Evolutionary conservation across 495 filamentous ascomycete species (phyloP).

Genomic region (Parathielavia appendiculata): DNA sequence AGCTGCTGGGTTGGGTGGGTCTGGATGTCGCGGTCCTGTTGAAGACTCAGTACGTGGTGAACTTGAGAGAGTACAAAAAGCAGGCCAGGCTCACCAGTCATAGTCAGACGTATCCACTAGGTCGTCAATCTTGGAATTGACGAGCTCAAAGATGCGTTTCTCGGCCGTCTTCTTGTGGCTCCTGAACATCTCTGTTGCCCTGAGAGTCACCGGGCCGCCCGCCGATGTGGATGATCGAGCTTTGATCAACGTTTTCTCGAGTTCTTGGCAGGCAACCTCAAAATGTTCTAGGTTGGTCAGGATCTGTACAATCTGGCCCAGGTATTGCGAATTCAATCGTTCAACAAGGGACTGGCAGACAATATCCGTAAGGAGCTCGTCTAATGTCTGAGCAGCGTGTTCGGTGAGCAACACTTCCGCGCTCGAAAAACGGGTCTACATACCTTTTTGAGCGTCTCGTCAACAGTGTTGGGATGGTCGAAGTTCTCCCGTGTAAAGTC

Average conservation of each 20-base stretch:
- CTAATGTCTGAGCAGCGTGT: slow-evolving; percentile 50
- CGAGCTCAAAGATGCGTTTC: slow-evolving; percentile 95
- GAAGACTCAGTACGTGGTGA: neutral
- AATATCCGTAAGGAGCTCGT: slow-evolving; percentile 82
- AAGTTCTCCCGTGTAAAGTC: slow-evolving; percentile 94
- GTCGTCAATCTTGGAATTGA: slow-evolving; percentile 98
- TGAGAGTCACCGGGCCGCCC: slow-evolving; percentile 65
- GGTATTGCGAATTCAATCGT: slow-evolving; percentile 81
- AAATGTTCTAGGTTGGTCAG: slow-evolving; percentile 97
- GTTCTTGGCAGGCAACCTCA: slow-evolving; percentile 80
- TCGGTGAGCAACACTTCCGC: slow-evolving; percentile 3
- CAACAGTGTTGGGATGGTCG: slow-evolving; percentile 76
- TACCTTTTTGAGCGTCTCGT: slow-evolving; percentile 78
- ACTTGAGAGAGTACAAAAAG: neutral
- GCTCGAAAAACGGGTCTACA: neutral
- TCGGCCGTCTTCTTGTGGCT: slow-evolving; percentile 92
- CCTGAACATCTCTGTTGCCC: slow-evolving; percentile 78
- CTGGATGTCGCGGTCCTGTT: slow-evolving; percentile 56
- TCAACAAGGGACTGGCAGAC: slow-evolving; percentile 89
- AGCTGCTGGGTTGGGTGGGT: slow-evolving; percentile 71
- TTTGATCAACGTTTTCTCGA: slow-evolving; percentile 76
- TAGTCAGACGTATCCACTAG: slow-evolving; percentile 96
- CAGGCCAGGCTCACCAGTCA: slow-evolving; percentile 58
- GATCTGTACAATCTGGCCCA: slow-evolving; percentile 97
- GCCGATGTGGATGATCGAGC: slow-evolving; percentile 74